A percentile compares a stretch with the other conserved stretches of the same genome.
Conservation (phyloP, 139 green algal species). For the Chlamydomonas sp. region DNA sequence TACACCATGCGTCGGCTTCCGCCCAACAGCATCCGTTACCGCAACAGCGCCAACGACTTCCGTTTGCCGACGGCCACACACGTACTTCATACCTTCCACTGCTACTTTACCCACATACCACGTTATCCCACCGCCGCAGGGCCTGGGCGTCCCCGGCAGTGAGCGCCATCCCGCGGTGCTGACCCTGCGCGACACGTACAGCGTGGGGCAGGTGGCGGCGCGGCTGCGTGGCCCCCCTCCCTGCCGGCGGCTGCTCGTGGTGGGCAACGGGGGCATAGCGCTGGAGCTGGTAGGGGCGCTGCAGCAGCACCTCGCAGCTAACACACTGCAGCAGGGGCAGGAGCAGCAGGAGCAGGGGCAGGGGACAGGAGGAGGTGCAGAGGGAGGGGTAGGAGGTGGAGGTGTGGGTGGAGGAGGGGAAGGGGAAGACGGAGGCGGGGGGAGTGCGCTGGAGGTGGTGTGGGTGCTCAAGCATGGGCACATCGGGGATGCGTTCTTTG, state of each 20-base stretch:
- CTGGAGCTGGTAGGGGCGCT: conserved; percentile 75
- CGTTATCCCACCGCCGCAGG: not conserved
- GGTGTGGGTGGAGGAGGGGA: not conserved
- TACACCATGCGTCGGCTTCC: too few species aligned
- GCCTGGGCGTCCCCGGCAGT: not conserved
- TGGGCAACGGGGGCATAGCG: conserved; percentile 92
- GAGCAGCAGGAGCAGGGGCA: conserved; percentile 32
- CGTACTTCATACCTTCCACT: not conserved
- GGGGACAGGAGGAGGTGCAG: not conserved
- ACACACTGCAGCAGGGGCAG: too few species aligned
- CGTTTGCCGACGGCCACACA: not conserved
- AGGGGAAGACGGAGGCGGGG: not conserved
- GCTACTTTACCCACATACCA: not conserved
- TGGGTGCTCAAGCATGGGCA: conserved; percentile 84
- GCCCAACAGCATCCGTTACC: too few species aligned
- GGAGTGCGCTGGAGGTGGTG: conserved; percentile 67
- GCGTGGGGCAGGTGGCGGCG: conserved; percentile 44
- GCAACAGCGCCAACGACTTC: too few species aligned
- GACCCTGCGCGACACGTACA: conserved; percentile 79
- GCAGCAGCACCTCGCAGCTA: too few species aligned
- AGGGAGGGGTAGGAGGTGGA: not conserved
- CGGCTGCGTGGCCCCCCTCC: not conserved
- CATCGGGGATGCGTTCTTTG: conserved; percentile 91
- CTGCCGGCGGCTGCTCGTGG: conserved; percentile 65
- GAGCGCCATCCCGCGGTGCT: conserved; percentile 43